phyloP scores from a whole-genome alignment of 768 basidiomycete species.

The Roridomyces roridus region DNA sequence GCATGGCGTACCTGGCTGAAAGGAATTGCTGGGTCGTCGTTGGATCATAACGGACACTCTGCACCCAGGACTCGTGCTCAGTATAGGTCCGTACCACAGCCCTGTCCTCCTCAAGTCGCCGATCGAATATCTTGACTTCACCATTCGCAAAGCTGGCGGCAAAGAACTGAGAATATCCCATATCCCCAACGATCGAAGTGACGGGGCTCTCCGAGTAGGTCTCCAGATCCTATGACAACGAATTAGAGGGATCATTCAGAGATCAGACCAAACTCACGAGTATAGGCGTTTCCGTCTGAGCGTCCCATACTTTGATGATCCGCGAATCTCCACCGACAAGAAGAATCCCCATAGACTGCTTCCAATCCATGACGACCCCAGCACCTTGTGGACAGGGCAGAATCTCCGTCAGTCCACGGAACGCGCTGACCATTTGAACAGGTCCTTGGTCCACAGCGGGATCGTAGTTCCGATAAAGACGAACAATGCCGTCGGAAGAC shows the following conservation, averaged over 20 bases:
- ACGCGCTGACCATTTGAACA: conserved; percentile 92
- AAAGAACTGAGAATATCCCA: conserved; percentile 78
- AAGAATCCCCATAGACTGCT: conserved; percentile 82
- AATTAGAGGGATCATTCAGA: not conserved
- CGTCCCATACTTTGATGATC: conserved; percentile 93
- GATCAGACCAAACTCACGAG: conserved; percentile 52
- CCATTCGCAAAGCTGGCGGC: conserved; percentile 95
- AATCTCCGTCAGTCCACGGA: conserved; percentile 85
- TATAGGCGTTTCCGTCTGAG: conserved; percentile 81
- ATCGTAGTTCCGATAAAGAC: conserved; percentile 93
- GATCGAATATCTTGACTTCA: conserved; percentile 87
- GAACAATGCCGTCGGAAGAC: conserved; percentile 90
- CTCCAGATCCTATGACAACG: conserved; percentile 75
- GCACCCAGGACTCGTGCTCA: conserved; percentile 87
- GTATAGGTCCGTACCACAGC: conserved; percentile 80
- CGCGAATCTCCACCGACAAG: conserved; percentile 93
- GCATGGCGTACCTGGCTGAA: conserved; percentile 91
- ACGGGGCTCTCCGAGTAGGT: conserved; percentile 92
- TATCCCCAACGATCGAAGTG: conserved; percentile 83
- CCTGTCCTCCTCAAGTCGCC: conserved; percentile 83
- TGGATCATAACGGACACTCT: conserved; percentile 88
- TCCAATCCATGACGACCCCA: conserved; percentile 93
- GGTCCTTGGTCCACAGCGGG: conserved; percentile 70
- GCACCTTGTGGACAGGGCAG: conserved; percentile 76
- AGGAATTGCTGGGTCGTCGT: conserved; percentile 71